These are phyloP conservation scores for Serendipita indica DNA, from an alignment of 768 basidiomycete species.

Conservation along the genomic window DNA sequence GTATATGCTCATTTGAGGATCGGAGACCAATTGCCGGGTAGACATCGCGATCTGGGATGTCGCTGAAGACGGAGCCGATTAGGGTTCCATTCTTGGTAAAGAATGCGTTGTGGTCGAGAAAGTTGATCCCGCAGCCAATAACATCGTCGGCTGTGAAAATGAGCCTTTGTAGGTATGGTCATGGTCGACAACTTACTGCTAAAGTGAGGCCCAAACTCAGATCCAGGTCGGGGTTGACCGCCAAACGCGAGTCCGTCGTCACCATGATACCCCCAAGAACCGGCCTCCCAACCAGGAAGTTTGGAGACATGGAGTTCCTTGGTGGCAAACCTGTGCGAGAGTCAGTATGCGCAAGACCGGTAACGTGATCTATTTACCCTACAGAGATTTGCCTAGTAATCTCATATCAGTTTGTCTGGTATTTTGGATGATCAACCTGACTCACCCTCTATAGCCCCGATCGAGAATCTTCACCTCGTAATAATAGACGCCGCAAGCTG, in stretches of 20 bases:
- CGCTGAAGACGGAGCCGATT: slow-evolving; percentile 56
- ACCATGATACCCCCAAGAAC: slow-evolving; percentile 89
- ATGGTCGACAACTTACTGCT: slow-evolving; percentile 42
- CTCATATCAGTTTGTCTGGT: background rate
- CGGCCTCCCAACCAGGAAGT: slow-evolving; percentile 72
- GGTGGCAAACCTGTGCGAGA: slow-evolving; percentile 43
- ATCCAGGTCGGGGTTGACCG: slow-evolving; percentile 48
- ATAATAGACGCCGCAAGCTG: slow-evolving; percentile 84
- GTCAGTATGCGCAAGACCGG: slow-evolving; percentile 14
- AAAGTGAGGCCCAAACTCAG: slow-evolving; percentile 62
- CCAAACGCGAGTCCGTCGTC: slow-evolving; percentile 73
- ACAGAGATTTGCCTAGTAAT: slow-evolving; percentile 55
- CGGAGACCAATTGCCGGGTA: slow-evolving; percentile 86
- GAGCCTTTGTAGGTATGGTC: slow-evolving; percentile 13
- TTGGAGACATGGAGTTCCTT: slow-evolving; percentile 51
- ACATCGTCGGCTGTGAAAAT: slow-evolving; percentile 57
- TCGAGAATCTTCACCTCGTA: slow-evolving; percentile 79
- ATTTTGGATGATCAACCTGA: background rate
- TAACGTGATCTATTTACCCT: slow-evolving; percentile 33
- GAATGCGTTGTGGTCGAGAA: slow-evolving; percentile 32
- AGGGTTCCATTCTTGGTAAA: slow-evolving; percentile 34
- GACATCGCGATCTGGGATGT: slow-evolving; percentile 47
- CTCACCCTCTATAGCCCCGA: slow-evolving; percentile 69
- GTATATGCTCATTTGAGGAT: slow-evolving; percentile 59
- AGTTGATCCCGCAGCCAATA: slow-evolving; percentile 89